Evolutionary conservation across 495 filamentous ascomycete genomes (phyloP), one percentile per base, ranked within the genome.

Genomic region (Astrothelium macrocarpum): DNA sequence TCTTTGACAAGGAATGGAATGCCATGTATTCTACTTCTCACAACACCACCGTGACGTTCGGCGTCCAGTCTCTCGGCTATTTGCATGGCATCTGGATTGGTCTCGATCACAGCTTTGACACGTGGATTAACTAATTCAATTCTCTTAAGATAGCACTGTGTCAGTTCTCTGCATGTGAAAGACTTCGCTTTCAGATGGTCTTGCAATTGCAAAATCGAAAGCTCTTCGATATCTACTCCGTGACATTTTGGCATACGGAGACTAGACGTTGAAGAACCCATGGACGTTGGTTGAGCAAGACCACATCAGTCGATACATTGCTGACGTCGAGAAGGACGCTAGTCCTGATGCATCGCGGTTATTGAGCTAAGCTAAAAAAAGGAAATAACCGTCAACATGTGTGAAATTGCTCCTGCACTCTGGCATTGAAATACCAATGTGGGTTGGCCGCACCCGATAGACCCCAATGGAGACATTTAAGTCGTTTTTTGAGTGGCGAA

Each of bases 1-100:
- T 62, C 61, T 39, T 64, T 64, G 32, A 64, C 39, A 18, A 64
- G 39, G 28, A 64, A 7, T 25, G 62, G 62, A 31, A 64, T 60
- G 26, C 62, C 62, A 45, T 64, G 62, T 23, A 64, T 31, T 31
- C 23, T 23, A 32, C 62, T 53, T 39, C 62, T 26, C 9, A 60
- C 36, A 1, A 32, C 61, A 12, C 62, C 62, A 25, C 43, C n/a
- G 9, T 26, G 32, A 36, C 62, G 60, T 26, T 64, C 62, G 20
- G 60, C n/a, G 28, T 64, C 62, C 29, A 64, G 36, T 26, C 29
- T 25, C 23, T 26, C 29, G 31, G 62, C 62, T 11, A 64, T 64
- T 4, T 28, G 25, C 11, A 64, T 10, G 10, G 62, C 62, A 60
- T 64, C 62, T 10, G 62, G 53, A 31, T 64, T 64, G 31, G 34